Percentiles rank a stretch among this genome's conserved stretches.
Evolutionary conservation across 208 protist genomes (phyloP).

Genomic region (Leishmania braziliensis): DNA sequence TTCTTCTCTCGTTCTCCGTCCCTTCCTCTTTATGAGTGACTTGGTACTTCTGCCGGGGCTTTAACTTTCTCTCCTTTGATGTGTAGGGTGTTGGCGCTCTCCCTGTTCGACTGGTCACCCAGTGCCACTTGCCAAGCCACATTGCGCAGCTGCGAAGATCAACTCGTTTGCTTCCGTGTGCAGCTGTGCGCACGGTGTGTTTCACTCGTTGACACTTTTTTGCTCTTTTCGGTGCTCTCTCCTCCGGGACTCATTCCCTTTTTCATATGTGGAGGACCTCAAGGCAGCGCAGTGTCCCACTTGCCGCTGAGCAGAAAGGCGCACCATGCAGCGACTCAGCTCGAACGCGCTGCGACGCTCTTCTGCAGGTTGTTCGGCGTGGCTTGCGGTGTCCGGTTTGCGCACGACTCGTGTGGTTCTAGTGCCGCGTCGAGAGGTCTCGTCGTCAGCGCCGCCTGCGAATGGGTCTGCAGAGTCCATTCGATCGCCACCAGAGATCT

Average conservation of each 20-base stretch:
- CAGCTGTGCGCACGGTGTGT: not conserved
- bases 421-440: not conserved
- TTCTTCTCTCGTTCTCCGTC: not conserved
- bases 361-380: not conserved
- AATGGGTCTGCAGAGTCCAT: not conserved
- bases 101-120: not conserved
- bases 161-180: not conserved
- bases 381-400: not conserved
- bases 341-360: not conserved
- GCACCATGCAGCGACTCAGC: slow-evolving; percentile 1
- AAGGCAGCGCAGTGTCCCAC: not conserved
- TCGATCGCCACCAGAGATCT: not conserved
- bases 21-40: not conserved
- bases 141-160: not conserved
- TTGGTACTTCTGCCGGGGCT: not conserved
- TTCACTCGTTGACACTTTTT: not conserved
- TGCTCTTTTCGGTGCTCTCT: not conserved
- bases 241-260: not conserved
- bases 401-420: not conserved
- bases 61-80: not conserved
- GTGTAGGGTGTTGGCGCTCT: not conserved
- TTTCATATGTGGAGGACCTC: not conserved
- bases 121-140: not conserved
- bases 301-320: not conserved
- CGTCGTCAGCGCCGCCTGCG: not conserved